A percentile compares a stretch with the other conserved stretches of the same genome.
Evolutionary conservation across 371 early-diverging fungal genomes (phyloP).

Genomic region (Neoconidiobolus thromboides): DNA sequence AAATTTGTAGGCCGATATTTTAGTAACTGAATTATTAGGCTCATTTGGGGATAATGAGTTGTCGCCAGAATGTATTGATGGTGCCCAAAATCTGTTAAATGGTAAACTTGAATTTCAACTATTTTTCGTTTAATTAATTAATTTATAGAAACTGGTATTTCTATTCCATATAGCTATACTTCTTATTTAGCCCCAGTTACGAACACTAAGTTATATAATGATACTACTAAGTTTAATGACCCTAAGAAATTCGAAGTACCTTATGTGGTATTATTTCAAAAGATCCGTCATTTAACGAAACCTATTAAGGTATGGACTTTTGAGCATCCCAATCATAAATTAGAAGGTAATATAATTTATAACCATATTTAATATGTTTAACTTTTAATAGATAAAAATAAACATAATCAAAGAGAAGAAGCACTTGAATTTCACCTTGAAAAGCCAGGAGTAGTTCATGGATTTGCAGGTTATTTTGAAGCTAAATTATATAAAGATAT

Average conservation of each 20-base stretch:
- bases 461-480: slow-evolving; percentile 90
- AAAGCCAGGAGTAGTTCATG: slow-evolving; percentile 57
- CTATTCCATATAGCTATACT: slow-evolving; percentile 68
- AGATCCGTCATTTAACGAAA: slow-evolving; percentile 37
- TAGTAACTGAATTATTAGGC: slow-evolving; percentile 79
- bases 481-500: slow-evolving; percentile 67
- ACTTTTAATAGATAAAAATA: slow-evolving; percentile 27
- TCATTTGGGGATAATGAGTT: slow-evolving; percentile 96
- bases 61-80: slow-evolving; percentile 90
- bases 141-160: slow-evolving; percentile 49
- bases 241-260: slow-evolving; percentile 71
- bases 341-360: too few relatives aligned
- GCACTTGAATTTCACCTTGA: slow-evolving; percentile 27
- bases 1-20: slow-evolving; percentile 46
- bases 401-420: slow-evolving; percentile 44
- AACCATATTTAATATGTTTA: neutral
- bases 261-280: slow-evolving; percentile 81
- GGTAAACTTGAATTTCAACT: slow-evolving; percentile 13
- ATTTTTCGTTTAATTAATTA: neutral
- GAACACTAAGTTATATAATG: slow-evolving; percentile 15
- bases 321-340: slow-evolving; percentile 39
- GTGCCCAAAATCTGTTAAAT: slow-evolving; percentile 69
- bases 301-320: slow-evolving; percentile 67
- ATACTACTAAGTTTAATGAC: slow-evolving; percentile 16
- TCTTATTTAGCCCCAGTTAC: slow-evolving; percentile 68